A percentile compares a stretch with the other conserved stretches of the same genome.
Conservation (phyloP, 2,329 filamentous ascomycete genomes). For the Huntiella savannae region DNA sequence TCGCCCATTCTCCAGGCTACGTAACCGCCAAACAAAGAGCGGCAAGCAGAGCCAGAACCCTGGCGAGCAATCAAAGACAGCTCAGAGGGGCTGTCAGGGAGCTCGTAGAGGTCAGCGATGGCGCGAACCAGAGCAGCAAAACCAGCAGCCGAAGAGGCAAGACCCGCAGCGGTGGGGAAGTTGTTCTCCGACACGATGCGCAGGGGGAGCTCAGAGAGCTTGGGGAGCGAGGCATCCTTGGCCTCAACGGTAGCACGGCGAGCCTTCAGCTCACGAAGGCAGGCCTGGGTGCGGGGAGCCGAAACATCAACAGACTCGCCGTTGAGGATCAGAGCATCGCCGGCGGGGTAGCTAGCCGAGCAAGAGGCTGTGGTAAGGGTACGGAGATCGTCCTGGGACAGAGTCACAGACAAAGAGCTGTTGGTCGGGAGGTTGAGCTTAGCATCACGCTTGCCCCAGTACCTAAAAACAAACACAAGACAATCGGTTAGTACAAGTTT, state of each 20-base stretch:
- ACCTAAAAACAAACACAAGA: conserved; percentile 18
- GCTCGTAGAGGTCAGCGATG: conserved; percentile 78
- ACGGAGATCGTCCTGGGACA: conserved; percentile 81
- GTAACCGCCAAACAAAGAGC: conserved; percentile 84
- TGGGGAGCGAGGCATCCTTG: conserved; percentile 54
- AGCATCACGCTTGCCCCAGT: conserved; percentile 95
- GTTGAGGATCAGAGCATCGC: conserved; percentile 67
- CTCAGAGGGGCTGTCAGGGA: conserved; percentile 62
- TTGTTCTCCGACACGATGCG: conserved; percentile 93
- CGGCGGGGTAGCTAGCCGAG: conserved; percentile 47
- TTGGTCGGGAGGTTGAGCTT: conserved; percentile 95
- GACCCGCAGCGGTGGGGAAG: conserved; percentile 90
- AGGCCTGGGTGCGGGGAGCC: conserved; percentile 81
- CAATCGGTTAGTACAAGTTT: background rate
- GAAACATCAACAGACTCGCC: conserved; percentile 65
- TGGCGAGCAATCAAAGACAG: conserved; percentile 80
- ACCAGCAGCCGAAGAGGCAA: conserved; percentile 53
- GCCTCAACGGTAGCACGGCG: conserved; percentile 61
- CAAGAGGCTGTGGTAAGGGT: conserved; percentile 92
- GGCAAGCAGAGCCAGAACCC: conserved; percentile 85
- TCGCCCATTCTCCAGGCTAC: conserved; percentile 81
- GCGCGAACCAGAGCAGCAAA: conserved; percentile 59
- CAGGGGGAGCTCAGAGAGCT: conserved; percentile 57
- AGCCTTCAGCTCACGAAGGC: conserved; percentile 66
- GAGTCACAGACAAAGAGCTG: conserved; percentile 89